A percentile compares a stretch with the other conserved stretches of the same genome.
These are phyloP conservation scores for Cadophora malorum DNA, from an alignment of 2,329 filamentous ascomycete species.

Conservation along the genomic window DNA sequence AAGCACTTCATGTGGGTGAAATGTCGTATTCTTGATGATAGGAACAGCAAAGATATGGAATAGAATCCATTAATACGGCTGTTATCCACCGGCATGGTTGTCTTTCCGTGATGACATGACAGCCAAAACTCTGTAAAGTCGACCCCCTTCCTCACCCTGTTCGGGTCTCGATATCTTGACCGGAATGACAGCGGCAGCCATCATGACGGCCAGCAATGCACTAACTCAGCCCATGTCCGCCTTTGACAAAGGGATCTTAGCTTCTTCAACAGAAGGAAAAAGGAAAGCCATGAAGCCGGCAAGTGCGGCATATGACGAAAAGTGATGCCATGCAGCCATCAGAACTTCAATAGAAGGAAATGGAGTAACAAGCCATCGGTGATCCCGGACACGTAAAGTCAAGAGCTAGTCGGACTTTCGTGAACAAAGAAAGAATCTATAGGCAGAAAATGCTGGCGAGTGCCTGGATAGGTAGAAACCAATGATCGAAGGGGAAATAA, in stretches of 20 bases:
- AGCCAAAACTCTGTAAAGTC: not conserved
- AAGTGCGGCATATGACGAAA: conserved; percentile 18
- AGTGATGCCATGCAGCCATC: conserved; percentile 13
- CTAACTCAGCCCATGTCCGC: conserved; percentile 19
- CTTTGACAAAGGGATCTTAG: conserved; percentile 18
- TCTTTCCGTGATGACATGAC: conserved; percentile 10
- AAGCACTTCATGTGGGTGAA: conserved; percentile 23
- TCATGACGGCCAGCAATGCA: conserved; percentile 15
- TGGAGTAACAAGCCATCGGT: conserved; percentile 10
- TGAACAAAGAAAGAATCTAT: not conserved
- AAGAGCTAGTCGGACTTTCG: not conserved
- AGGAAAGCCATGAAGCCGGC: conserved; percentile 17
- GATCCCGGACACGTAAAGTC: conserved; percentile 4
- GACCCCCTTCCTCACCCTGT: not conserved
- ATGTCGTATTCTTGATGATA: conserved; percentile 31
- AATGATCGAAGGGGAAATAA: not conserved
- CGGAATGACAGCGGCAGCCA: conserved; percentile 7
- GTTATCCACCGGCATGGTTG: conserved; percentile 6
- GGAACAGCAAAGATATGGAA: conserved; percentile 13
- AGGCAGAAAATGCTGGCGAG: not conserved
- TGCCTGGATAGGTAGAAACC: not conserved
- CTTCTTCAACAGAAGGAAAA: conserved; percentile 10
- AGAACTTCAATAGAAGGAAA: conserved; percentile 12
- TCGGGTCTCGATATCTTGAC: conserved; percentile 15
- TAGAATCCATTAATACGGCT: not conserved